Evolutionary conservation across 106 monocot genomes (phyloP).

Genomic region (Cymbidium sinense): DNA sequence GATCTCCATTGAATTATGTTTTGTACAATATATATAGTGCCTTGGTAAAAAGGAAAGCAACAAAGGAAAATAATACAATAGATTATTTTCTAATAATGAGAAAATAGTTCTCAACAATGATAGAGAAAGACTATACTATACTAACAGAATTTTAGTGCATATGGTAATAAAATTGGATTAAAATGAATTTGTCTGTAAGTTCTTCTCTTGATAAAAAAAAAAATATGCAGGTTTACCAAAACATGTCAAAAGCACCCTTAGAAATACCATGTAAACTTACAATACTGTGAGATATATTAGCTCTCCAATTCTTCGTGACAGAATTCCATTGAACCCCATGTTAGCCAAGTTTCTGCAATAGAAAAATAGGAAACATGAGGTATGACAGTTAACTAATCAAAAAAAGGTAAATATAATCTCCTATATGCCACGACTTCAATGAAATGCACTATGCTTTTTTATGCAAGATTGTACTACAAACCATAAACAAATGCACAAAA

Average conservation of each 20-base stretch:
- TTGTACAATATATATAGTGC: background rate
- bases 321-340: slow-evolving; percentile 64
- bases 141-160: background rate
- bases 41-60: background rate
- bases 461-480: background rate
- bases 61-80: background rate
- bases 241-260: background rate
- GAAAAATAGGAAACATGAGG: background rate
- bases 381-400: background rate
- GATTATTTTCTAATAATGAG: background rate
- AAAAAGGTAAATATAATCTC: background rate
- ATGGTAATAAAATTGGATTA: background rate
- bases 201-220: background rate
- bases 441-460: background rate
- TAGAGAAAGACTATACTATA: background rate
- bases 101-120: background rate
- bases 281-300: slow-evolving; percentile 34
- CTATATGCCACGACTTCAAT: background rate
- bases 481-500: background rate
- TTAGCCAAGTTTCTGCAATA: slow-evolving; percentile 55
- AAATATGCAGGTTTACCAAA: background rate
- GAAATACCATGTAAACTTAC: slow-evolving; percentile 28
- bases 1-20: background rate
- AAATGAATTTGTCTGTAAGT: background rate
- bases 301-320: slow-evolving; percentile 72